A percentile compares a stretch with the other conserved stretches of the same genome.
These are phyloP conservation scores for Puccinellia tenuiflora DNA, from an alignment of 176 grass and related monocot genomes.

Conservation along the genomic window DNA sequence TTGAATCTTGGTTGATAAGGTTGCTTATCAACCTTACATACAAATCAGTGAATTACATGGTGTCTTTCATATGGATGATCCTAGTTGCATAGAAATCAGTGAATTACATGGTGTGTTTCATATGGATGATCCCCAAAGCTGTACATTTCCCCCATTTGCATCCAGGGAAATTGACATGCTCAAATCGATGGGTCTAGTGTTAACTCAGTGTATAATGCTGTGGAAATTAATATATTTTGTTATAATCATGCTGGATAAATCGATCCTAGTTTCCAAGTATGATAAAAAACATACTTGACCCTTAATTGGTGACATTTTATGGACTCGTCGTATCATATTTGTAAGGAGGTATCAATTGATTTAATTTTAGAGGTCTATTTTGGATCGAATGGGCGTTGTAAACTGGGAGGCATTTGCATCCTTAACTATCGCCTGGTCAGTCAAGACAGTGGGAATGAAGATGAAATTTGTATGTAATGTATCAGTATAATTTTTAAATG, in stretches of 20 bases:
- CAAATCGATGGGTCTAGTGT: background rate
- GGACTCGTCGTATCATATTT: background rate
- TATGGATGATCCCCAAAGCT: background rate
- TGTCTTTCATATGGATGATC: background rate
- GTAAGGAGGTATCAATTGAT: background rate
- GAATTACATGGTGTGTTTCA: constrained; percentile 3
- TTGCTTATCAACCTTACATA: background rate
- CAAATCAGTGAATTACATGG: constrained; percentile 7
- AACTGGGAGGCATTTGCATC: background rate
- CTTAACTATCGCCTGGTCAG: background rate
- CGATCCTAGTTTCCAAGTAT: background rate
- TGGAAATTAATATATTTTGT: background rate
- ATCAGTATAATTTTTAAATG: background rate
- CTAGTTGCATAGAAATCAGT: background rate
- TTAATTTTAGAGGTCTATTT: background rate
- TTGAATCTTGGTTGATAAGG: background rate
- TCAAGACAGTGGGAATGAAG: background rate
- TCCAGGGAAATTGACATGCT: background rate
- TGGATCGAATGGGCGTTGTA: background rate
- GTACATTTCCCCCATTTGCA: background rate
- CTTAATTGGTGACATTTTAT: background rate
- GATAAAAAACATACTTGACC: background rate
- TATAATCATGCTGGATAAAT: background rate
- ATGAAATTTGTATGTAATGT: background rate
- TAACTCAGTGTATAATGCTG: background rate